Evolutionary conservation across 106 monocot species (phyloP).

Genomic region (Ottelia alismoides): DNA sequence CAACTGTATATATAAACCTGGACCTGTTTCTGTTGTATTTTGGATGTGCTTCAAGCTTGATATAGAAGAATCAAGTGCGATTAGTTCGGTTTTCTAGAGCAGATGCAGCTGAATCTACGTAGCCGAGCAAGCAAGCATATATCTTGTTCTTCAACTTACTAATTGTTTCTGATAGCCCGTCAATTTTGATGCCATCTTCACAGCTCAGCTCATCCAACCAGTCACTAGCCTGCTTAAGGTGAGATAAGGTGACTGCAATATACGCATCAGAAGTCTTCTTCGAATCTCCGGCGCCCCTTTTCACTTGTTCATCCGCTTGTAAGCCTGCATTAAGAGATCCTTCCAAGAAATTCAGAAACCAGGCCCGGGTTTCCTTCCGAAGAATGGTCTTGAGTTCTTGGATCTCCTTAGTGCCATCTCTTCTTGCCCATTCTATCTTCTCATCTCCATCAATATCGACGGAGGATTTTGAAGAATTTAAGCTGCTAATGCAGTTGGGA

Average conservation of each 20-base stretch:
- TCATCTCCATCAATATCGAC: slow-evolving; percentile 23
- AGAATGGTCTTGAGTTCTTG: slow-evolving; percentile 36
- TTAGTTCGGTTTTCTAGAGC: slow-evolving; percentile 30
- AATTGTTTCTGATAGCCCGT: slow-evolving; percentile 27
- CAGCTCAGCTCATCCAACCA: slow-evolving; percentile 55
- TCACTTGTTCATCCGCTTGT: slow-evolving; percentile 19
- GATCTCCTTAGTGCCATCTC: slow-evolving; percentile 52
- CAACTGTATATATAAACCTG: no score
- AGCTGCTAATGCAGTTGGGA: slow-evolving; percentile 7
- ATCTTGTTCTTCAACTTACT: slow-evolving; percentile 66
- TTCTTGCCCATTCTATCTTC: slow-evolving; percentile 65
- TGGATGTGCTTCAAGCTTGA: no score
- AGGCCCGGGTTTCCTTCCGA: slow-evolving; percentile 48
- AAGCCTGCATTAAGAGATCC: slow-evolving; percentile 40
- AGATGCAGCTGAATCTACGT: slow-evolving; percentile 55
- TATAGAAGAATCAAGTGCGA: slow-evolving; percentile 15
- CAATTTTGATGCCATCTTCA: slow-evolving; percentile 12
- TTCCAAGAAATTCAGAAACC: slow-evolving; percentile 81
- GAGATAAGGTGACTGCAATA: slow-evolving; percentile 60
- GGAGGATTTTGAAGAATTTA: slow-evolving; percentile 19
- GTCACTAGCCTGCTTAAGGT: slow-evolving; percentile 67
- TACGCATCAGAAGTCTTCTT: slow-evolving; percentile 32
- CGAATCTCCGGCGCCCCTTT: slow-evolving; percentile 19
- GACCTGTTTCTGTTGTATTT: no score
- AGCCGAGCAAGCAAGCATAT: slow-evolving; percentile 51